Evolutionary conservation across 2,329 filamentous ascomycete species (phyloP).

Genomic region (Penicillium sp.): DNA sequence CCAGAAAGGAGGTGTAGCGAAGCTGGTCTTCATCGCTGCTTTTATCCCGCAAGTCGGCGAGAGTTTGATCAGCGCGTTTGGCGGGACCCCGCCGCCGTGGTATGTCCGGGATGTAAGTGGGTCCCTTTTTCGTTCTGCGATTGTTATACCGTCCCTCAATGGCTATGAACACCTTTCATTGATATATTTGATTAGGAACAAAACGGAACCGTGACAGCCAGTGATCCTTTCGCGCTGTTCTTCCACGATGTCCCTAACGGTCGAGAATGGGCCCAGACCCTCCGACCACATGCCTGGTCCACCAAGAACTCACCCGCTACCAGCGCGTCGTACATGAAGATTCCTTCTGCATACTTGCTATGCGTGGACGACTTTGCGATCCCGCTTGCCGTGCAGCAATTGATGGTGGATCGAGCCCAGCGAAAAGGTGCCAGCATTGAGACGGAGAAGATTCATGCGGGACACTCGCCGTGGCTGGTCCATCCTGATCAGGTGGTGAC

Average conservation of each 20-base stretch:
- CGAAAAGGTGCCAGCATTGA: slow-evolving; percentile 32
- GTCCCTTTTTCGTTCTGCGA: neutral
- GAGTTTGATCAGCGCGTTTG: slow-evolving; percentile 36
- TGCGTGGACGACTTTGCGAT: slow-evolving; percentile 38
- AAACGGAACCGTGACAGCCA: slow-evolving; percentile 32
- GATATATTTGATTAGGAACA: slow-evolving; percentile 16
- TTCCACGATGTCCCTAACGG: slow-evolving; percentile 40
- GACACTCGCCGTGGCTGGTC: slow-evolving; percentile 38
- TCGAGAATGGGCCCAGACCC: slow-evolving; percentile 32
- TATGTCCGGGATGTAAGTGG: slow-evolving; percentile 37
- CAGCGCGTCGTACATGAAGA: slow-evolving; percentile 30
- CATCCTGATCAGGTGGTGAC: slow-evolving; percentile 25
- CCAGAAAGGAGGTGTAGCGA: slow-evolving; percentile 38
- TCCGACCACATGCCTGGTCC: slow-evolving; percentile 37
- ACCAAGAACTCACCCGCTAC: slow-evolving; percentile 35
- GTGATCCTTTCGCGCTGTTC: slow-evolving; percentile 32
- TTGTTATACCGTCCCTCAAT: neutral
- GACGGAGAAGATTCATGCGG: slow-evolving; percentile 35
- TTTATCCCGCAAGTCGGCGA: slow-evolving; percentile 40
- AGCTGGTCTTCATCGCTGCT: slow-evolving; percentile 40
- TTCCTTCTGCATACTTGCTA: slow-evolving; percentile 34
- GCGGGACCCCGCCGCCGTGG: slow-evolving; percentile 34
- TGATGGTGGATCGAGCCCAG: slow-evolving; percentile 37
- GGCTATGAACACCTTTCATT: neutral
- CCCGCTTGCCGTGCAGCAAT: slow-evolving; percentile 36